These are phyloP conservation scores for Salix arbutifolia DNA, from an alignment of 345 rosid species.

Conservation along the genomic window DNA sequence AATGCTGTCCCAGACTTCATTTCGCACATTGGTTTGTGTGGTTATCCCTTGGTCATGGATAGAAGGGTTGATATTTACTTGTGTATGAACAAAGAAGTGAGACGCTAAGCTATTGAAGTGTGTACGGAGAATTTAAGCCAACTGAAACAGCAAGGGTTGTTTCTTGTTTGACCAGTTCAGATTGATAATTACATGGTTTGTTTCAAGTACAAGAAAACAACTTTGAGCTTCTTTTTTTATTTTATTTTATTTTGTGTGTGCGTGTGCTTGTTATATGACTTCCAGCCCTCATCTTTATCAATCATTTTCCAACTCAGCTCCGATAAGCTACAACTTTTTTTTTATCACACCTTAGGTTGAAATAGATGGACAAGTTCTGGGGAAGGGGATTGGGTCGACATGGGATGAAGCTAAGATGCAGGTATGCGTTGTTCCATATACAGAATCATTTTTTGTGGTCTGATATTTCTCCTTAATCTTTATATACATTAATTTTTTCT, in stretches of 20 bases:
- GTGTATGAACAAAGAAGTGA: not conserved
- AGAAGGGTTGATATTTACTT: too few species aligned
- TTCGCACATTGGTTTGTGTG: not conserved
- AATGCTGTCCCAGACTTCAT: not conserved
- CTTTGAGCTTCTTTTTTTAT: not conserved
- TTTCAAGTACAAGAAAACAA: not conserved
- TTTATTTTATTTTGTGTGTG: not conserved
- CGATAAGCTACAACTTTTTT: not conserved
- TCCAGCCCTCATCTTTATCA: not conserved
- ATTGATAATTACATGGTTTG: not conserved
- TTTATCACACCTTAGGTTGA: conserved; percentile 54
- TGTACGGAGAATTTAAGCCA: conserved; percentile 2
- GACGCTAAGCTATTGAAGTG: not conserved
- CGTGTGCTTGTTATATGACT: not conserved
- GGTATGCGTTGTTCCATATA: conserved; percentile 32
- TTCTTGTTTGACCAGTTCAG: not conserved
- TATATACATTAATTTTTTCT: not conserved
- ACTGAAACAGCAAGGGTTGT: not conserved
- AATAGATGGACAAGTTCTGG: conserved; percentile 84
- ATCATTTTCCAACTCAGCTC: conserved; percentile 5
- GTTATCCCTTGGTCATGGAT: not conserved
- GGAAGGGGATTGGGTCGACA: conserved; percentile 76
- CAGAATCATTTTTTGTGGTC: conserved; percentile 4
- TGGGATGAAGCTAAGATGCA: conserved; percentile 96
- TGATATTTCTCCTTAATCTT: conserved; percentile 2